These are phyloP conservation scores for Fusarium sulawesiense DNA, from an alignment of 2,329 filamentous ascomycete species.

Conservation along the genomic window DNA sequence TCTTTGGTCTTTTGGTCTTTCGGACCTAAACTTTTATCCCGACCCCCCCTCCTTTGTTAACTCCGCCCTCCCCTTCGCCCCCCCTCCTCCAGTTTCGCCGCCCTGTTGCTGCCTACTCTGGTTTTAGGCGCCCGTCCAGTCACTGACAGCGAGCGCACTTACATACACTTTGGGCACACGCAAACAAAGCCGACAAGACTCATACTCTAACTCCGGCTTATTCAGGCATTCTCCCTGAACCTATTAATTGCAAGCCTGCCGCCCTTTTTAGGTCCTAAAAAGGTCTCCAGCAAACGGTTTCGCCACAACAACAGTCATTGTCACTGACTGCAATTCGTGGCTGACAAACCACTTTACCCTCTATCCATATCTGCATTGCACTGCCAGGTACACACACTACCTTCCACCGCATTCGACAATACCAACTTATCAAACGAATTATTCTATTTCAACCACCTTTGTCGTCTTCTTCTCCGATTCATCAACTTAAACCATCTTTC, in stretches of 20 bases:
- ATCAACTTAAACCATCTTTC: slow-evolving; percentile 22
- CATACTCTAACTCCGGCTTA: slow-evolving; percentile 34
- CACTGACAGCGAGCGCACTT: slow-evolving; percentile 42
- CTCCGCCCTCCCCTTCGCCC: too few species aligned
- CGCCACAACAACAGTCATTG: slow-evolving; percentile 45
- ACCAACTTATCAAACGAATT: slow-evolving; percentile 36
- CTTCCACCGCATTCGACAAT: slow-evolving; percentile 50
- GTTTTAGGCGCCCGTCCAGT: slow-evolving; percentile 40
- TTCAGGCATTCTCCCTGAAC: slow-evolving; percentile 23
- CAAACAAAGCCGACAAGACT: slow-evolving; percentile 40
- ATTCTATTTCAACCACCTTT: slow-evolving; percentile 32
- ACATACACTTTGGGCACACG: slow-evolving; percentile 39
- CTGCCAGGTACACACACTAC: slow-evolving; percentile 32
- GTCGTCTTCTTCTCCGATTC: slow-evolving; percentile 21
- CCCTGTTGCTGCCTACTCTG: slow-evolving; percentile 44
- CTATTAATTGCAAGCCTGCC: slow-evolving; percentile 37
- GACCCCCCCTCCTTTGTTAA: slow-evolving; percentile 27
- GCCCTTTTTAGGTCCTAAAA: slow-evolving; percentile 35
- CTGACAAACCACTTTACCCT: slow-evolving; percentile 52
- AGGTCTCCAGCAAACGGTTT: slow-evolving; percentile 28
- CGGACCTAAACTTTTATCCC: slow-evolving; percentile 14
- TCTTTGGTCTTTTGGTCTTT: slow-evolving; percentile 1
- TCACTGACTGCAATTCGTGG: slow-evolving; percentile 41
- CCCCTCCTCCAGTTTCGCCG: background rate
- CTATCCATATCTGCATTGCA: slow-evolving; percentile 8